Conservation (phyloP, 257 asterid genomes). For the Knoxia roxburghii region DNA sequence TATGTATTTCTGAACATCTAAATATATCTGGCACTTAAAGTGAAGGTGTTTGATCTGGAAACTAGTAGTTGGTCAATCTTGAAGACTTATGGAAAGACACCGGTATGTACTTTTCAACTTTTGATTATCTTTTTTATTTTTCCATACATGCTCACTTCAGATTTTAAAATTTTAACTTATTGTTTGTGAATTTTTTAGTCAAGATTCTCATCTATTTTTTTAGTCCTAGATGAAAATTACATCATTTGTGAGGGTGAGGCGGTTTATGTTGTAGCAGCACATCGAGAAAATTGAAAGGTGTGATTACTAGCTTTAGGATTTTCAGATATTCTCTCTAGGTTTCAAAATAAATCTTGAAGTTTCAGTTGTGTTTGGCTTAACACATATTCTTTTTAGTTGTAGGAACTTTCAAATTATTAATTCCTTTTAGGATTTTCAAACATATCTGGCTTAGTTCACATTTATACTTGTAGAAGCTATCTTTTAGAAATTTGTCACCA, state of each 20-base stretch:
- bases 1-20: slow-evolving; percentile 20
- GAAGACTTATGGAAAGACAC: slow-evolving; percentile 96
- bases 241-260: not conserved
- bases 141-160: slow-evolving; percentile 7
- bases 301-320: not conserved
- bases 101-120: slow-evolving; percentile 44
- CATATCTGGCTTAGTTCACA: not conserved
- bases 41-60: slow-evolving; percentile 84
- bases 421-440: not conserved
- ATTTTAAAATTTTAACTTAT: not conserved
- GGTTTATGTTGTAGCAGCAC: not conserved
- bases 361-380: not conserved
- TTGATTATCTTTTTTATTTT: slow-evolving; percentile 10
- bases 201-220: not conserved
- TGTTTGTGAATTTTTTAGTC: slow-evolving; percentile 4
- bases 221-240: slow-evolving; percentile 2
- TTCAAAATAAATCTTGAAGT: too few species aligned
- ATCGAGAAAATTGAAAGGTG: not conserved
- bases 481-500: not conserved
- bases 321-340: too few species aligned
- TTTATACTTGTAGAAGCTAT: not conserved
- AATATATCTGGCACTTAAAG: slow-evolving; percentile 43
- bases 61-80: slow-evolving; percentile 73
- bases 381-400: not conserved
- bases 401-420: not conserved